These are phyloP conservation scores for Penicillium sp. DNA, from an alignment of 2,329 filamentous ascomycete species.

Conservation along the genomic window DNA sequence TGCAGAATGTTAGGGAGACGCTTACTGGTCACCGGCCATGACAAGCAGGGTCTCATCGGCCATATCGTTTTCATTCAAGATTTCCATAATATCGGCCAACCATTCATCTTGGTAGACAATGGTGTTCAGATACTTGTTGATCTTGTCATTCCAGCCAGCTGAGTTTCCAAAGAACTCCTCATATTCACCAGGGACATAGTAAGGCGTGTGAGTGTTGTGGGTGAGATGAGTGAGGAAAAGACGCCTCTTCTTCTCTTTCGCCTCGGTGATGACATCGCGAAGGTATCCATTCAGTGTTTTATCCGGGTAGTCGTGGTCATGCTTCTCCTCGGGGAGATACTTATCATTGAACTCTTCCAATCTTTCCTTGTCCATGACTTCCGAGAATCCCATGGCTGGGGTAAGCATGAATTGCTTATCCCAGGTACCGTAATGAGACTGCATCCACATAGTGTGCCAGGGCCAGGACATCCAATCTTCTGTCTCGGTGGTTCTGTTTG, in stretches of 20 bases:
- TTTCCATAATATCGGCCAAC: constrained; percentile 28
- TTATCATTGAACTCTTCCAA: constrained; percentile 21
- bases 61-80: constrained; percentile 29
- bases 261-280: constrained; percentile 27
- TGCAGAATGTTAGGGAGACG: not conserved
- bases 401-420: constrained; percentile 30
- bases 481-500: constrained; percentile 16
- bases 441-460: constrained; percentile 32
- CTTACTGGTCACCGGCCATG: constrained; percentile 32
- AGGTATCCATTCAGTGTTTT: constrained; percentile 27
- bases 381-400: constrained; percentile 26
- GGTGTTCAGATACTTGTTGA: constrained; percentile 34
- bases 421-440: constrained; percentile 31
- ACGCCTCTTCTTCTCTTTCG: constrained; percentile 28
- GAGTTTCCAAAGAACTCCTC: constrained; percentile 19
- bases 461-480: constrained; percentile 28
- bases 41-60: constrained; percentile 33
- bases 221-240: constrained; percentile 33
- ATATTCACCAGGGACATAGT: constrained; percentile 25
- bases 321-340: constrained; percentile 21
- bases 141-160: constrained; percentile 16
- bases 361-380: constrained; percentile 20
- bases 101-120: constrained; percentile 29
- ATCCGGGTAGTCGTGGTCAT: constrained; percentile 29
- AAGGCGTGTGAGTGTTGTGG: constrained; percentile 32